A percentile compares a stretch with the other conserved stretches of the same genome.
phyloP scores from a whole-genome alignment of 2,329 filamentous ascomycete genomes.

The Hypoxylon sp. region DNA sequence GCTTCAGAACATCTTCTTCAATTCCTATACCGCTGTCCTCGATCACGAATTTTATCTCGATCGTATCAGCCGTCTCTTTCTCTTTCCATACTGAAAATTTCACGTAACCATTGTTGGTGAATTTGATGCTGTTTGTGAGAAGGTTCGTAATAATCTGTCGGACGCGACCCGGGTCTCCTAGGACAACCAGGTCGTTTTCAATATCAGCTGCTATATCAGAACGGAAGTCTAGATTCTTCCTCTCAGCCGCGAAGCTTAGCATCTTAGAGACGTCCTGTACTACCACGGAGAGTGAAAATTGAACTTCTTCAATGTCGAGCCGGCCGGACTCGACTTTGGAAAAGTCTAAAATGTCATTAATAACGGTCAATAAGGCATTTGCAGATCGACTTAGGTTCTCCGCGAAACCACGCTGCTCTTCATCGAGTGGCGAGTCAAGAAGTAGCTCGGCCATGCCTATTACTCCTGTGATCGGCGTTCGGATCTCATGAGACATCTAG shows the following conservation, averaged over 20 bases:
- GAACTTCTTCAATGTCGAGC: constrained; percentile 82
- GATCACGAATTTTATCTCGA: constrained; percentile 77
- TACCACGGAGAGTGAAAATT: constrained; percentile 79
- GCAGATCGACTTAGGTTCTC: constrained; percentile 84
- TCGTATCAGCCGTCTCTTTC: constrained; percentile 71
- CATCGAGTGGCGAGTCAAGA: constrained; percentile 73
- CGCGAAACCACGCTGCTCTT: constrained; percentile 79
- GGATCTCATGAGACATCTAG: constrained; percentile 82
- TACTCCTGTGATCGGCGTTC: constrained; percentile 82
- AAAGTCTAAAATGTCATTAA: constrained; percentile 92
- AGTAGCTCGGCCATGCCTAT: constrained; percentile 84
- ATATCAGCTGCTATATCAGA: constrained; percentile 73
- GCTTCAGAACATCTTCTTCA: constrained; percentile 78
- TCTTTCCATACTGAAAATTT: constrained; percentile 73
- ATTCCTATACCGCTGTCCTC: constrained; percentile 87
- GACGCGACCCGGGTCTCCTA: constrained; percentile 86
- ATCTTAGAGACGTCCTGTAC: constrained; percentile 86
- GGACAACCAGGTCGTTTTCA: constrained; percentile 77
- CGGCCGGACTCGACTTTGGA: constrained; percentile 86
- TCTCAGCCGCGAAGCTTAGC: constrained; percentile 85
- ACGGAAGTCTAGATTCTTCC: constrained; percentile 80
- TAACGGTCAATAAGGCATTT: constrained; percentile 85
- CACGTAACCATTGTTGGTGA: constrained; percentile 76
- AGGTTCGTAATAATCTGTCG: constrained; percentile 87
- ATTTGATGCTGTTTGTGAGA: constrained; percentile 81